Evolutionary conservation across 1,139 yeast genomes (phyloP), one percentile per base, ranked within the genome.

Genomic region (Saccharomyces pastorianus): DNA sequence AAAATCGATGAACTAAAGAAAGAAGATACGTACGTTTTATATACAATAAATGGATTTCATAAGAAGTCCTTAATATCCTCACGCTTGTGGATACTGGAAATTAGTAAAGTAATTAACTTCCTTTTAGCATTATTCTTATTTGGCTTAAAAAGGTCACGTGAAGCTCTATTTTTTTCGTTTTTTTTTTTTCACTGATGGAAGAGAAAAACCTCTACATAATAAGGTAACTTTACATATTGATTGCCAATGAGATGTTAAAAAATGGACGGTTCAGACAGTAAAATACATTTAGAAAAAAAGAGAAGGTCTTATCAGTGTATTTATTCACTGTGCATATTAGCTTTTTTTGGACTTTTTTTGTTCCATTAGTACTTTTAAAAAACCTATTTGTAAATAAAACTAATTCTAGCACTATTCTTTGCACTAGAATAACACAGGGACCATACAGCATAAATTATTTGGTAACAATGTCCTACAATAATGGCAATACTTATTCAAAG

Each of bases 401-500:
- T 6, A 20, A 11, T 17, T 34, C 20, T 20, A 20, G 34, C 49
- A 14, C 29, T 47, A 47, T 47, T 28, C 9, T 28, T 8, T 7
- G 23, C 8, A 28, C 14, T 14, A 14, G 46, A 48, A 52, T 41
- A 51, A 20, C 42, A 31, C 13, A 38, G 44, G 28, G 11, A 53
- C 25, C 47, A 46, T 17, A 25, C 17, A 38, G 32, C 38, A 46
- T 50, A n/a, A 17, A 20, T 14, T 34, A 42, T 25, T 27, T 2
- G 5, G n/a, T 26, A 17, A 23, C 11, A 48, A 17, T 31, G 26
- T 23, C 26, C 17, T 23, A 20, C 11, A 31, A 20, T 13, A 48
- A 48, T 27, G 42, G 20, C 25, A 44, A 20, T 4, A 48, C 50
- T 20, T 48, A 48, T 31, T 41, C 44, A 29, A 48, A 23, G 46